Conservation (phyloP, 148 eudicot species). For the Rhododendron griersonianum region DNA sequence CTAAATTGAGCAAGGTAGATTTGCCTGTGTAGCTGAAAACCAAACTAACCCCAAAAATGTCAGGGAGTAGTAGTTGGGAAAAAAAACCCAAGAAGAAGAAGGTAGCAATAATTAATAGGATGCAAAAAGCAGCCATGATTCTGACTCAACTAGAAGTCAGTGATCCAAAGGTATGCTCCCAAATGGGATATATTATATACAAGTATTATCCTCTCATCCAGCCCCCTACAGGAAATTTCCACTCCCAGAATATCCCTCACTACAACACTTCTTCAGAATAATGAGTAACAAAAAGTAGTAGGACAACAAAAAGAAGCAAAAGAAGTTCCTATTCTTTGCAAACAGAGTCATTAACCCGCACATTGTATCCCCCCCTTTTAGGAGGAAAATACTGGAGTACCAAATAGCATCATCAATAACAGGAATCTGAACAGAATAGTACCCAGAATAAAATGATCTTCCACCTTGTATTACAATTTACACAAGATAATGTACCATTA, state of each 20-base stretch:
- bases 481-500: not conserved
- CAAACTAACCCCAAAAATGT: not conserved
- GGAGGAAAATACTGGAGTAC: not conserved
- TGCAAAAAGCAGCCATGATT: not conserved
- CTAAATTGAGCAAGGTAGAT: not conserved
- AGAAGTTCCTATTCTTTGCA: not conserved
- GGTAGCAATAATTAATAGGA: not conserved
- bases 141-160: not conserved
- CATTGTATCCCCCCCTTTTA: not conserved
- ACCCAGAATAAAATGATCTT: not conserved
- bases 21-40: not conserved
- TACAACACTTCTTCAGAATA: not conserved
- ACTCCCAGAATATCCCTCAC: not conserved
- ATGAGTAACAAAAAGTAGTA: not conserved
- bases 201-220: not conserved
- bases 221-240: not conserved
- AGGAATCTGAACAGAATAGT: not conserved
- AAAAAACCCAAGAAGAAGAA: not conserved
- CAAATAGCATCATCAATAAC: not conserved
- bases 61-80: not conserved
- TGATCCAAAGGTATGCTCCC: not conserved
- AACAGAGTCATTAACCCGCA: not conserved
- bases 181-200: not conserved
- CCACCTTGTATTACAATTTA: not conserved
- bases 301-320: not conserved